phyloP scores from a whole-genome alignment of 805 yeast genomes.

The Yamadazyma scolyti region DNA sequence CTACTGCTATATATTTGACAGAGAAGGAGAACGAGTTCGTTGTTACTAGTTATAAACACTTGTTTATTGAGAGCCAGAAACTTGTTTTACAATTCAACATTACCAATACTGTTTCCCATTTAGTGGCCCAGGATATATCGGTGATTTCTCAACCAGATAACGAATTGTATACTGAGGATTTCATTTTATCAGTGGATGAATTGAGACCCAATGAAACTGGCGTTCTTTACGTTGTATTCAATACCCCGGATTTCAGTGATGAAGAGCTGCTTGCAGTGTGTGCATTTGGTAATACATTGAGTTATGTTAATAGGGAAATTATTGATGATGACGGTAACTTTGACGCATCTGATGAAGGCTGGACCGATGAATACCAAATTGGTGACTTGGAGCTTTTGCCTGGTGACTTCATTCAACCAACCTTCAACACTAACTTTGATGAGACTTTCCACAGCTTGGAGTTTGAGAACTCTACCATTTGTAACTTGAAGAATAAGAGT shows the following conservation, averaged over 20 bases:
- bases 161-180: conserved; percentile 60
- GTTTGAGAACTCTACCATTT: conserved; percentile 59
- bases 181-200: conserved; percentile 68
- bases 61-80: conserved; percentile 63
- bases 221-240: conserved; percentile 73
- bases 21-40: conserved; percentile 93
- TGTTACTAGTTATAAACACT: conserved; percentile 77
- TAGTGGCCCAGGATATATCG: conserved; percentile 71
- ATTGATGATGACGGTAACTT: conserved; percentile 68
- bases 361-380: conserved; percentile 89
- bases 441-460: conserved; percentile 70
- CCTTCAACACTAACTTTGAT: conserved; percentile 74
- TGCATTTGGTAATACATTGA: conserved; percentile 61
- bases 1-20: conserved; percentile 61
- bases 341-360: conserved; percentile 71
- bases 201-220: conserved; percentile 71
- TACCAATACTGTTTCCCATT: conserved; percentile 78
- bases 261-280: conserved; percentile 24
- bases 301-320: conserved; percentile 75
- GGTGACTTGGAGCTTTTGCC: conserved; percentile 71
- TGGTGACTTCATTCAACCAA: conserved; percentile 80
- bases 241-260: conserved; percentile 51
- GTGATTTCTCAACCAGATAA: conserved; percentile 64
- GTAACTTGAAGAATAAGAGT: conserved; percentile 48
- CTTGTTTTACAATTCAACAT: conserved; percentile 79